These are phyloP conservation scores for Penicillium thymicola DNA, from an alignment of 2,329 filamentous ascomycete species.

Conservation along the genomic window DNA sequence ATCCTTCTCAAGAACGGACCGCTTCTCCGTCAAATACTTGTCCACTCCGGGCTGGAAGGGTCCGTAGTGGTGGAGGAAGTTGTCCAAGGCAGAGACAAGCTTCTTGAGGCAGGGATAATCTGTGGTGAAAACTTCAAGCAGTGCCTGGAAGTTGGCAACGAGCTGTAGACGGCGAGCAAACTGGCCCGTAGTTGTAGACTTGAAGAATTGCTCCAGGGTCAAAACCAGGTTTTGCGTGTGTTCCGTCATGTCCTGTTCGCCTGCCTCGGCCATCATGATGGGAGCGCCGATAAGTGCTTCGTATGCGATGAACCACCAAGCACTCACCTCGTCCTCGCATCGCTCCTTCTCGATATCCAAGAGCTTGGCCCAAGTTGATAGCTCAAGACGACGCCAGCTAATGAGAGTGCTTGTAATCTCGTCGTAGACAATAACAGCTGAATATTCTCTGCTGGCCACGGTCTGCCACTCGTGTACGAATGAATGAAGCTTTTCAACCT, in stretches of 20 bases:
- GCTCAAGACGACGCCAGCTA: slow-evolving; percentile 83
- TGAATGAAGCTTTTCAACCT: slow-evolving; percentile 80
- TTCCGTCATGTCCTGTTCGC: slow-evolving; percentile 56
- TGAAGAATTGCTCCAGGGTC: slow-evolving; percentile 76
- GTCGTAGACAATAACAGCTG: slow-evolving; percentile 67
- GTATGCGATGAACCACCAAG: slow-evolving; percentile 97
- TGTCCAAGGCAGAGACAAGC: slow-evolving; percentile 64
- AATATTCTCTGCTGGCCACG: slow-evolving; percentile 78
- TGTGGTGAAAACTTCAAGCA: slow-evolving; percentile 60
- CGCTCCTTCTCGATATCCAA: slow-evolving; percentile 80
- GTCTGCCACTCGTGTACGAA: slow-evolving; percentile 93
- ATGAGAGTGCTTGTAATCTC: slow-evolving; percentile 77
- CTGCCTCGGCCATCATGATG: slow-evolving; percentile 60
- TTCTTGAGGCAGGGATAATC: slow-evolving; percentile 58
- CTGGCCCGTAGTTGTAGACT: slow-evolving; percentile 75
- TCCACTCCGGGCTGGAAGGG: slow-evolving; percentile 66
- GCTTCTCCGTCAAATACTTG: slow-evolving; percentile 65
- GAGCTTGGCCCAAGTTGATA: slow-evolving; percentile 86
- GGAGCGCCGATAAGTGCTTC: slow-evolving; percentile 80
- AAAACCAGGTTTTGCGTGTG: slow-evolving; percentile 70
- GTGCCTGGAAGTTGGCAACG: slow-evolving; percentile 58
- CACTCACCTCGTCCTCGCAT: slow-evolving; percentile 71
- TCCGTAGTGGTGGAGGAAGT: slow-evolving; percentile 72
- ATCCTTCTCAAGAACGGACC: slow-evolving; percentile 76
- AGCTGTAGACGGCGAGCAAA: slow-evolving; percentile 70